Evolutionary conservation across 192 early-diverging fungal species (phyloP), one percentile per base, ranked within the genome.

Genomic region (Phlyctochytrium arcticum): DNA sequence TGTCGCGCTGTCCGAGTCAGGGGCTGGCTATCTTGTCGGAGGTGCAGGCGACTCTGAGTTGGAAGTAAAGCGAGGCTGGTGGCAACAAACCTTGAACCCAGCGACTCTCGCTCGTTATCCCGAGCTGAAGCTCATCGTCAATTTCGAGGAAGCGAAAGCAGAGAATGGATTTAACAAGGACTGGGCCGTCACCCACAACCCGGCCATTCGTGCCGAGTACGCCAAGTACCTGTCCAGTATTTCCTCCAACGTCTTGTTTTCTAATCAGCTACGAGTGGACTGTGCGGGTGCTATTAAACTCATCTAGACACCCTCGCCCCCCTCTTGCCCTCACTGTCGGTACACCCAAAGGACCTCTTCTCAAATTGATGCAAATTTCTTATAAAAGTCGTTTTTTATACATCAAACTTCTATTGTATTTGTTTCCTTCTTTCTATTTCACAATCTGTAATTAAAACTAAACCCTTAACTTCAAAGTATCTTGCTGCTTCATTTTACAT

Each of bases 21-120:
- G 69, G 23, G 66, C 79, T 4, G 68, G 71, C 21, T 72, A n/a
- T 35, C 19, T 58, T 2, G n/a, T 70, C 24, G 46, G 42, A 7
- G 48, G 33, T 31, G 42, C 53, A 32, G 60, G 49, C 26, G 54
- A 35, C 17, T 27, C 46, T 15, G 67, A 57, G 17, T 37, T 60
- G 17, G 66, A 53, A 44, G 64, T 80, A 63, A 75, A 75, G 62
- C 42, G 35, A 27, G 68, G 33, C 10, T 80, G 79, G 79, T 80
- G 69, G 67, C 10, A 17, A 29, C 62, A 65, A 31, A 55, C 36
- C 36, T 24, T 65, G 7, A 59, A 46, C 46, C 12, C 42, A 15
- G 39, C 19, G 34, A 58, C 44, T 24, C 42, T 48, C 6, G 54
- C 66, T 3, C 17, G 21, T 21, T 68, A 49, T 36, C 69, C 77